Percentiles rank a stretch among this genome's conserved stretches.
Evolutionary conservation across 2,329 filamentous ascomycete species (phyloP).

Genomic region (Rhytidhysteron rufulum): DNA sequence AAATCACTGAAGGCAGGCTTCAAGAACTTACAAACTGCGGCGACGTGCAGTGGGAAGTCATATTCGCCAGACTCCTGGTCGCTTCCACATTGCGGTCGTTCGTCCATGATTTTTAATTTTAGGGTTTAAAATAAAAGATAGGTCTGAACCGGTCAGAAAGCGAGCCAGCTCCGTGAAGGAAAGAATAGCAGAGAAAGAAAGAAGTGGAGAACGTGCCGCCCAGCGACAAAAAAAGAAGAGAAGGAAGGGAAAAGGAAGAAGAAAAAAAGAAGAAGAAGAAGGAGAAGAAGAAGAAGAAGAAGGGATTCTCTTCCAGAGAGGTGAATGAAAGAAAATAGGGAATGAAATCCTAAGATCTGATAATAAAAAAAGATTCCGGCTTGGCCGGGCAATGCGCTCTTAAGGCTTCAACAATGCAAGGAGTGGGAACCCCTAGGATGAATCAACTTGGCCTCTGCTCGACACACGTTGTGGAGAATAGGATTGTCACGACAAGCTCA

Average conservation of each 20-base stretch:
- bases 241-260: slow-evolving; percentile 14
- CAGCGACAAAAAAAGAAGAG: slow-evolving; percentile 27
- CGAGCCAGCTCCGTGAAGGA: too few relatives aligned
- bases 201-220: slow-evolving; percentile 22
- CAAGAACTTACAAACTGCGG: slow-evolving; percentile 34
- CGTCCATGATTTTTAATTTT: slow-evolving; percentile 19
- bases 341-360: slow-evolving; percentile 9
- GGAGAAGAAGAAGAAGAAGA: slow-evolving; percentile 15
- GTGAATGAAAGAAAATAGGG: slow-evolving; percentile 16
- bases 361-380: slow-evolving; percentile 17
- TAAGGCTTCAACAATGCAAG: slow-evolving; percentile 22
- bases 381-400: slow-evolving; percentile 29
- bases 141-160: too few relatives aligned
- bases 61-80: slow-evolving; percentile 24
- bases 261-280: slow-evolving; percentile 12
- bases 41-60: slow-evolving; percentile 36
- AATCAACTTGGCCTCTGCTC: too few relatives aligned
- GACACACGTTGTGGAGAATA: too few relatives aligned
- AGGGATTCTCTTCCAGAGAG: slow-evolving; percentile 31
- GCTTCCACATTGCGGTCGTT: slow-evolving; percentile 28
- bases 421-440: too few relatives aligned
- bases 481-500: too few relatives aligned
- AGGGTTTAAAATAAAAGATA: too few relatives aligned
- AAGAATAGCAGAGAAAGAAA: slow-evolving; percentile 7
- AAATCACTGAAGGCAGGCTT: neutral